Percentiles rank a stretch among this genome's conserved stretches.
phyloP scores from a whole-genome alignment of 2,329 filamentous ascomycete species.

The Chaetomiaceae sp. region DNA sequence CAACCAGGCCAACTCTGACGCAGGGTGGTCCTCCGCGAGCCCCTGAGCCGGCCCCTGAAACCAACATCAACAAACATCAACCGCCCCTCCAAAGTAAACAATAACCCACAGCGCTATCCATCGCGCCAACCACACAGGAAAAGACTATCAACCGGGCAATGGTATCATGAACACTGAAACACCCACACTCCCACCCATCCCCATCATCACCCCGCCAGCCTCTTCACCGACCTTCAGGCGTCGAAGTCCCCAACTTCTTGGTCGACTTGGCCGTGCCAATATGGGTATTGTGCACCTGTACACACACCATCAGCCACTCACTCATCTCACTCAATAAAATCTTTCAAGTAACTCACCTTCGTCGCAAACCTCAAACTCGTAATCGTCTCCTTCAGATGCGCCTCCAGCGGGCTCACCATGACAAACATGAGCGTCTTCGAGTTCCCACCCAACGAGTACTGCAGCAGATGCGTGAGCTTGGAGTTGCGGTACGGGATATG shows the following conservation, averaged over 20 bases:
- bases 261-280: slow-evolving; percentile 83
- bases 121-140: neutral
- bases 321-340: neutral
- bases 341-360: slow-evolving; percentile 57
- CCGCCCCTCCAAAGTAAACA: neutral
- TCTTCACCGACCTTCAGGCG: slow-evolving; percentile 1
- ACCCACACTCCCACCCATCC: neutral
- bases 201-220: neutral
- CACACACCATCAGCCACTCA: slow-evolving; percentile 11
- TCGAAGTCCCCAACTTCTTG: slow-evolving; percentile 48
- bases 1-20: too few species aligned
- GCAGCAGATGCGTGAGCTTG: slow-evolving; percentile 91
- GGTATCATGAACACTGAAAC: slow-evolving; percentile 12
- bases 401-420: slow-evolving; percentile 91
- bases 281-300: slow-evolving; percentile 80
- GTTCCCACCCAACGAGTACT: slow-evolving; percentile 92
- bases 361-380: slow-evolving; percentile 95
- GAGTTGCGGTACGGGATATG: slow-evolving; percentile 95
- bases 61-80: neutral
- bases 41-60: neutral
- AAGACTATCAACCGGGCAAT: neutral
- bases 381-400: slow-evolving; percentile 85
- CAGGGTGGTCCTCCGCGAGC: too few species aligned
- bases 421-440: slow-evolving; percentile 99
- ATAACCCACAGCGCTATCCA: neutral